Conservation (phyloP, 768 basidiomycete genomes). For the Lyophyllum semitale region DNA sequence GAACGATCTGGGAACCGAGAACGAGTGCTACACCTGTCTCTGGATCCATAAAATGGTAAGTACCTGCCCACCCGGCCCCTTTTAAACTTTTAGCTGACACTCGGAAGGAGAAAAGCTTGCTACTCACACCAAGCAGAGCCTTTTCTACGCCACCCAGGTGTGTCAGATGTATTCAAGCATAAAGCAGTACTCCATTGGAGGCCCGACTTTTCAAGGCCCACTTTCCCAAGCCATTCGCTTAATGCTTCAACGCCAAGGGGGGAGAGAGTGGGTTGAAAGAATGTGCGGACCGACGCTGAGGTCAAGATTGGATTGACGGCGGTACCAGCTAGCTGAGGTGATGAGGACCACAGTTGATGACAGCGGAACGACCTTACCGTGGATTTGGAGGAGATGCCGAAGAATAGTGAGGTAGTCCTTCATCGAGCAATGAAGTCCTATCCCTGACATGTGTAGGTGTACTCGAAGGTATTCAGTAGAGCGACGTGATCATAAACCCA, state of each 20-base stretch:
- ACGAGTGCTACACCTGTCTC: constrained; percentile 34
- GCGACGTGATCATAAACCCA: background rate
- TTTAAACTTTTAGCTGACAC: background rate
- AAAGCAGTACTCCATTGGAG: constrained; percentile 31
- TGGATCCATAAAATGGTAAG: constrained; percentile 35
- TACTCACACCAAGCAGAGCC: constrained; percentile 34
- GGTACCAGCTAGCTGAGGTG: constrained; percentile 6
- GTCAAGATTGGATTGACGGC: constrained; percentile 14
- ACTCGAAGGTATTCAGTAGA: constrained; percentile 8
- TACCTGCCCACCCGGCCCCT: constrained; percentile 40
- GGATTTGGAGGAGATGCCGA: constrained; percentile 15
- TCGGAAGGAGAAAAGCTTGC: background rate
- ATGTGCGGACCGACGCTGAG: constrained; percentile 3
- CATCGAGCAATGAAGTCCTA: constrained; percentile 16
- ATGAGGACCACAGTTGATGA: background rate
- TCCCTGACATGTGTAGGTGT: constrained; percentile 17
- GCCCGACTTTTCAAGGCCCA: constrained; percentile 20
- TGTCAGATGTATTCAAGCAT: constrained; percentile 27
- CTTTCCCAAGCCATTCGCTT: background rate
- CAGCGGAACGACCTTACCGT: background rate
- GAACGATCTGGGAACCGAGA: constrained; percentile 34
- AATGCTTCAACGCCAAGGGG: constrained; percentile 4
- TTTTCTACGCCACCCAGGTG: constrained; percentile 27
- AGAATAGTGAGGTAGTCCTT: constrained; percentile 21
- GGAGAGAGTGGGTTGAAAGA: constrained; percentile 16